Evolutionary conservation across 306 rosid genomes (phyloP).

Genomic region (Cyclanthera cordifolia): DNA sequence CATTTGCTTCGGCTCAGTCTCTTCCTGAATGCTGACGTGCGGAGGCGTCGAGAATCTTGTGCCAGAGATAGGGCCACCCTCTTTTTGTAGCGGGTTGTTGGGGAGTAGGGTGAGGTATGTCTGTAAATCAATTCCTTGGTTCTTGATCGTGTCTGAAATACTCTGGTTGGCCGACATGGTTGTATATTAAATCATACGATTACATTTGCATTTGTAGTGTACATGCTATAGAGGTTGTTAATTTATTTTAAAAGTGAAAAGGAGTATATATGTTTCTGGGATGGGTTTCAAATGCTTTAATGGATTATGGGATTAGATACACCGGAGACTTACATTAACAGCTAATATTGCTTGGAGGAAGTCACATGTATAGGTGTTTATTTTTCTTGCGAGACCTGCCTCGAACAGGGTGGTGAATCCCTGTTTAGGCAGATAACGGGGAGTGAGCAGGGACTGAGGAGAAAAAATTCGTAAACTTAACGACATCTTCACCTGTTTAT

Average conservation of each 20-base stretch:
- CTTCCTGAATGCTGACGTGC: constrained; percentile 66
- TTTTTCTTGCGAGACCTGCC: too few relatives aligned
- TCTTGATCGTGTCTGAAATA: not conserved
- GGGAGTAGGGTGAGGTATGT: constrained; percentile 7
- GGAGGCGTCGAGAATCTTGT: not conserved
- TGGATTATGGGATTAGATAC: not conserved
- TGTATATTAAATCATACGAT: constrained; percentile 11
- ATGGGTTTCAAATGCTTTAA: not conserved
- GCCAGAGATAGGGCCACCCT: not conserved
- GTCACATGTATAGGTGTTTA: too few relatives aligned
- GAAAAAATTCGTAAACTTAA: too few relatives aligned
- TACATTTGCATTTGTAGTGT: constrained; percentile 6
- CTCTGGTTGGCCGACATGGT: not conserved
- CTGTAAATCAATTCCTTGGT: constrained; percentile 5
- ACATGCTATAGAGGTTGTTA: constrained; percentile 1
- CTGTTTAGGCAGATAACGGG: too few relatives aligned
- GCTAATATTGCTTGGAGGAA: not conserved
- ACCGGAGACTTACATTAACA: not conserved
- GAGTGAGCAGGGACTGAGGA: too few relatives aligned
- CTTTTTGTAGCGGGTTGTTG: not conserved
- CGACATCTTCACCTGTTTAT: too few relatives aligned
- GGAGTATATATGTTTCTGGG: not conserved
- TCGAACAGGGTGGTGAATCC: too few relatives aligned
- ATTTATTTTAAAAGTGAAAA: not conserved
- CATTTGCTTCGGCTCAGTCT: constrained; percentile 69